A percentile compares a stretch with the other conserved stretches of the same genome.
Evolutionary conservation across 352 stramenopile genomes (phyloP).

Genomic region (Stramenopiles sp.): DNA sequence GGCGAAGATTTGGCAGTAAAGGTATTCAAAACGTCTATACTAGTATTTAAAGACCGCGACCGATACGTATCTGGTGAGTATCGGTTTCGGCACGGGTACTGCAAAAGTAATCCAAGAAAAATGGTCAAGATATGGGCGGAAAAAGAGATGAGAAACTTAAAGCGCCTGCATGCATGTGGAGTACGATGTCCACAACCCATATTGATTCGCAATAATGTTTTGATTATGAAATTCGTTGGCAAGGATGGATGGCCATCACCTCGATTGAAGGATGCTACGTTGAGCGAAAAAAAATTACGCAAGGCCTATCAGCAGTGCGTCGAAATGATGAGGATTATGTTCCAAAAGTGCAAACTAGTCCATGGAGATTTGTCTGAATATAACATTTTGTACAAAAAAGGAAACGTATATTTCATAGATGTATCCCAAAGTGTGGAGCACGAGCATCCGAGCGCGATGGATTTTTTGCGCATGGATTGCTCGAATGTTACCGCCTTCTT

Average conservation of each 20-base stretch:
- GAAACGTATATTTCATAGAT: slow-evolving; percentile 61
- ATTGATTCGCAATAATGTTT: slow-evolving; percentile 39
- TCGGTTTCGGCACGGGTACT: slow-evolving; percentile 88
- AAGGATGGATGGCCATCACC: slow-evolving; percentile 35
- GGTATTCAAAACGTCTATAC: slow-evolving; percentile 42
- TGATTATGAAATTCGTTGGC: slow-evolving; percentile 48
- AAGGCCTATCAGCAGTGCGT: slow-evolving; percentile 39
- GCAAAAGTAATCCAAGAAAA: slow-evolving; percentile 87
- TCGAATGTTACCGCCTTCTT: slow-evolving; percentile 53
- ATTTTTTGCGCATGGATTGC: slow-evolving; percentile 47
- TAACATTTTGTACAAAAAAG: slow-evolving; percentile 56
- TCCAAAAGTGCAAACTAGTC: slow-evolving; percentile 35
- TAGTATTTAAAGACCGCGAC: slow-evolving; percentile 99
- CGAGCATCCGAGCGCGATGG: slow-evolving; percentile 41
- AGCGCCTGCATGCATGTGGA: slow-evolving; percentile 31
- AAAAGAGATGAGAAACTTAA: slow-evolving; percentile 44
- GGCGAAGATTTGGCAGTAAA: no score
- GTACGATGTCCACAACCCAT: slow-evolving; percentile 33
- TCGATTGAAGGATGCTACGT: slow-evolving; percentile 43
- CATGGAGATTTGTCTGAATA: slow-evolving; percentile 54
- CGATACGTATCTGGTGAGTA: slow-evolving; percentile 97
- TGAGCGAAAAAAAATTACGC: slow-evolving; percentile 35
- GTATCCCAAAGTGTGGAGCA: slow-evolving; percentile 64
- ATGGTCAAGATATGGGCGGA: slow-evolving; percentile 77
- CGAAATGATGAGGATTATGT: slow-evolving; percentile 31